A percentile compares a stretch with the other conserved stretches of the same genome.
phyloP scores from a whole-genome alignment of 345 rosid genomes.

The Salix purpurea region DNA sequence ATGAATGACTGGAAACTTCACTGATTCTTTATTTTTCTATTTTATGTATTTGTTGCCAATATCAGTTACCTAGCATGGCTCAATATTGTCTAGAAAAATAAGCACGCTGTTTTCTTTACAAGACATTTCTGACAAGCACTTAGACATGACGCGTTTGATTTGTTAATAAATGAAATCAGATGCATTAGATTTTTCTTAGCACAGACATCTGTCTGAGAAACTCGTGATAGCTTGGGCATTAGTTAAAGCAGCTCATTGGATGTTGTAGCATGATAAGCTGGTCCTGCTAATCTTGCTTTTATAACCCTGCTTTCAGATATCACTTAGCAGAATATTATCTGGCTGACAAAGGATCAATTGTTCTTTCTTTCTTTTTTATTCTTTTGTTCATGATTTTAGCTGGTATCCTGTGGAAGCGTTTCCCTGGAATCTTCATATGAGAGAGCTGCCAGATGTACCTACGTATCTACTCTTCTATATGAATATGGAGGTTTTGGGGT shows the following conservation, averaged over 20 bases:
- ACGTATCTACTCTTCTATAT: slow-evolving; percentile 46
- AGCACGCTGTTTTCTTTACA: no score
- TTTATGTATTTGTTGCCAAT: neutral
- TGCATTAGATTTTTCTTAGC: neutral
- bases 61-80: neutral
- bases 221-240: neutral
- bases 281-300: neutral
- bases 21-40: neutral
- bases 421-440: slow-evolving; percentile 52
- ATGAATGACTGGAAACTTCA: neutral
- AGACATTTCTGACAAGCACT: neutral
- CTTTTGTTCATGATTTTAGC: slow-evolving; percentile 22
- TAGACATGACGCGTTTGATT: neutral
- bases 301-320: no score
- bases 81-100: neutral
- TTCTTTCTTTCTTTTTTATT: neutral
- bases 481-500: slow-evolving; percentile 36
- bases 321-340: no score
- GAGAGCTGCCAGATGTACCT: slow-evolving; percentile 45
- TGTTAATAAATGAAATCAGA: neutral
- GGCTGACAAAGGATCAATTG: neutral
- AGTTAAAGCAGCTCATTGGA: neutral
- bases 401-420: slow-evolving; percentile 45
- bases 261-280: neutral
- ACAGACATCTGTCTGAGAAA: neutral